Percentiles rank a stretch among this genome's conserved stretches.
phyloP scores from a whole-genome alignment of 2,329 filamentous ascomycete genomes.

The Aspergillus ochraceoroseus region DNA sequence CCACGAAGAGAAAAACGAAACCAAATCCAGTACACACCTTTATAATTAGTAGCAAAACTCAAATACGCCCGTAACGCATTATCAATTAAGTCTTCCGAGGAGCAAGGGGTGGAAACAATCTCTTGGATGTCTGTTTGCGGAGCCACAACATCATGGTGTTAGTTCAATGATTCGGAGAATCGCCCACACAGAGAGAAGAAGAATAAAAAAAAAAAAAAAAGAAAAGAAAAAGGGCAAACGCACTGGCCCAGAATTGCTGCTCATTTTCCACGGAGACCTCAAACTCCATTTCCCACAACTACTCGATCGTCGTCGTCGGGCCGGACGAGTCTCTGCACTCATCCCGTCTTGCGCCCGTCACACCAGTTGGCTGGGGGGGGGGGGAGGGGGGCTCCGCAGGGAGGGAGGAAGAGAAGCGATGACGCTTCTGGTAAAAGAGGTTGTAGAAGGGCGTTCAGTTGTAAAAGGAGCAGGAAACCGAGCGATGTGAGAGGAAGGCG shows the following conservation, averaged over 20 bases:
- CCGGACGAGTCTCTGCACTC: constrained; percentile 32
- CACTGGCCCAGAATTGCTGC: constrained; percentile 86
- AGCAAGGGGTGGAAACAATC: constrained; percentile 57
- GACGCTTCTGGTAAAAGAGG: neutral
- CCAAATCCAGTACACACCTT: constrained; percentile 45
- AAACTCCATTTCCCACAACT: constrained; percentile 58
- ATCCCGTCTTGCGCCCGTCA: constrained; percentile 31
- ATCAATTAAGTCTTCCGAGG: constrained; percentile 67
- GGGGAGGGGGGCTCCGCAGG: constrained; percentile 17
- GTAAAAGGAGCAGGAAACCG: neutral
- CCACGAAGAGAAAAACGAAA: neutral
- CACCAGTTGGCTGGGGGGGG: constrained; percentile 13
- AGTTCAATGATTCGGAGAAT: neutral
- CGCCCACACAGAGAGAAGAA: no score
- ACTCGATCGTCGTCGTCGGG: constrained; percentile 37
- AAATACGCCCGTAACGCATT: constrained; percentile 81
- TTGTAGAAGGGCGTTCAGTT: neutral
- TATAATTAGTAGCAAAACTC: constrained; percentile 67
- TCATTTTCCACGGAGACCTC: constrained; percentile 71
- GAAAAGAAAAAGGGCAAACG: constrained; percentile 28
- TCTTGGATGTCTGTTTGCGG: constrained; percentile 57
- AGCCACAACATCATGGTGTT: constrained; percentile 4
- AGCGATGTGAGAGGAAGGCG: neutral
- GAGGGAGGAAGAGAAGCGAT: constrained; percentile 14
- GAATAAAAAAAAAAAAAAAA: constrained; percentile 1